Evolutionary conservation across 2,329 filamentous ascomycete species (phyloP), one percentile per base, ranked within the genome.

Genomic region (Beauveria caledonica): DNA sequence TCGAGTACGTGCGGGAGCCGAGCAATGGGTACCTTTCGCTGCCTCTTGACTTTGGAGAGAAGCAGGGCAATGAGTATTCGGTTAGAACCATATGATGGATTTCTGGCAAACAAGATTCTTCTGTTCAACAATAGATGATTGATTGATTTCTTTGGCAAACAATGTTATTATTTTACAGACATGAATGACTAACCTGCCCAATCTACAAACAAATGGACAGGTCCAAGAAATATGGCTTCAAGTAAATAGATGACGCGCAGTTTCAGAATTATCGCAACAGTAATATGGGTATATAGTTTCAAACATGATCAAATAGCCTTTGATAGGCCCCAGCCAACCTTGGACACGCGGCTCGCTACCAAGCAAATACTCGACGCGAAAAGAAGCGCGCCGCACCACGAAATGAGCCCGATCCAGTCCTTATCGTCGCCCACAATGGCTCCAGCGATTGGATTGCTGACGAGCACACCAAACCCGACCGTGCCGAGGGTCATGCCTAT

Each of bases 381-480:
- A 1, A 59, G 33, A 3, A 59, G 48, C 17, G 48, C 57, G 3
- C 57, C 46, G 17, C 57, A 52, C 57, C 57, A 59, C 5, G 33
- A n/a, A 33, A 59, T 45, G 10, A 59, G 27, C 3, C 57, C 57
- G 2, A 44, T 25, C 57, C 57, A 59, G 27, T 53, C 36, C 2
- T 53, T 45, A 15, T 49, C 13, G 5, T 52, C 17, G 9, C 39
- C 39, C 1, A 53, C 23, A 17, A 68, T 66, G 23, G 63, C 63
- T 3, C 81, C 69, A 77, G 66, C 77, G 77, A 61, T 80, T 73
- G 46, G 74, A 70, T 44, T 83, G 17, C 69, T 66, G 25, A 81
- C 63, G 74, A 84, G 66, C 77, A 81, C 48, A 76, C 80, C 6
- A 75, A 84, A 70, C 74, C 66, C 64, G 33, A 61, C 60, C 13